Evolutionary conservation across 2,329 filamentous ascomycete genomes (phyloP).

Genomic region (Xylariales sp.): DNA sequence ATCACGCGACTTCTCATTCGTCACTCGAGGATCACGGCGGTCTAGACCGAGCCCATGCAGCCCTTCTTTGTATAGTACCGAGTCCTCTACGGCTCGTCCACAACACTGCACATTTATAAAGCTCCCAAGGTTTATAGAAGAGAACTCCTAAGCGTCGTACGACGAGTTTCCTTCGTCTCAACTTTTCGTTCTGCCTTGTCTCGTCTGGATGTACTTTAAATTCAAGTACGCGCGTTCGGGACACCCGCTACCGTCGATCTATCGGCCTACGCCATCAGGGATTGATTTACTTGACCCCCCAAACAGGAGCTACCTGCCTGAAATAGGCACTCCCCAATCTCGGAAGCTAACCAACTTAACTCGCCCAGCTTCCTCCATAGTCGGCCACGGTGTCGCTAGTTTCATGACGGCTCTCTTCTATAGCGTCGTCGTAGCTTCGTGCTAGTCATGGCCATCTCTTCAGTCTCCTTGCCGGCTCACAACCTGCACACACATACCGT

Average conservation of each 20-base stretch:
- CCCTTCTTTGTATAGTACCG: slow-evolving; percentile 16
- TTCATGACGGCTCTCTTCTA: background rate
- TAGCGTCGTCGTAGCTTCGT: background rate
- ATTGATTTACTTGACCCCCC: slow-evolving; percentile 14
- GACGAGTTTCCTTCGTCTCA: slow-evolving; percentile 1
- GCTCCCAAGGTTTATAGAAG: slow-evolving; percentile 6
- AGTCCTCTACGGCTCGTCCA: slow-evolving; percentile 12
- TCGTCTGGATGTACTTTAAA: slow-evolving; percentile 1
- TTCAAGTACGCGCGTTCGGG: background rate
- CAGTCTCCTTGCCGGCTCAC: slow-evolving; percentile 31
- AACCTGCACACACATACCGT: slow-evolving; percentile 53
- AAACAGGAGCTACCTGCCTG: background rate
- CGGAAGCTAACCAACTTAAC: background rate
- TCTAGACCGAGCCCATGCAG: slow-evolving; percentile 37
- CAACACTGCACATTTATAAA: slow-evolving; percentile 12
- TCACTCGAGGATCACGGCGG: slow-evolving; percentile 18
- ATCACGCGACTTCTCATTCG: slow-evolving; percentile 23
- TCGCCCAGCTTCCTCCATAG: slow-evolving; percentile 7
- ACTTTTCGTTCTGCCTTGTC: slow-evolving; percentile 5
- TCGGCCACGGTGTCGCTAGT: background rate
- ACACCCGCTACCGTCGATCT: slow-evolving; percentile 19
- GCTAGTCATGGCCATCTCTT: slow-evolving; percentile 32
- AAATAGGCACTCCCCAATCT: slow-evolving; percentile 5
- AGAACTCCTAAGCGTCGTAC: slow-evolving; percentile 20
- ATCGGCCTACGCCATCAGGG: background rate